Evolutionary conservation across 2,329 filamentous ascomycete species (phyloP).

Genomic region (Trichoderma semiorbis): DNA sequence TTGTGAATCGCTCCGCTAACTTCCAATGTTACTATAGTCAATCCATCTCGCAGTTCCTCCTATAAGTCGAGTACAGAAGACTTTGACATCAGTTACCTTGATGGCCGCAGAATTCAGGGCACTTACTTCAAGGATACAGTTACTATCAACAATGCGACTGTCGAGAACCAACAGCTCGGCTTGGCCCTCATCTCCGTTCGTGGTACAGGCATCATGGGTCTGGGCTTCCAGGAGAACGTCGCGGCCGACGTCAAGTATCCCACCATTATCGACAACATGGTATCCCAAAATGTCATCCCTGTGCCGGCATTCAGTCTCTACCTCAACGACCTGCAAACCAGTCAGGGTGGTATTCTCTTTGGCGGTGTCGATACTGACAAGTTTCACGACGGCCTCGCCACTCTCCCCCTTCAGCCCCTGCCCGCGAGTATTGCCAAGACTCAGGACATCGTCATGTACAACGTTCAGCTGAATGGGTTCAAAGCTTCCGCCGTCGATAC

Average conservation of each 20-base stretch:
- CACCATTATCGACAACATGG: slow-evolving; percentile 63
- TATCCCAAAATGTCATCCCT: slow-evolving; percentile 58
- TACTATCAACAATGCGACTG: slow-evolving; percentile 43
- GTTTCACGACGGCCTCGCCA: slow-evolving; percentile 53
- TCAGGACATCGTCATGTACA: slow-evolving; percentile 39
- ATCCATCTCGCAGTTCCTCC: slow-evolving; percentile 46
- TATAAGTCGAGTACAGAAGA: slow-evolving; percentile 42
- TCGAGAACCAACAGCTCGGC: slow-evolving; percentile 54
- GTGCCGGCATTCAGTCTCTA: slow-evolving; percentile 67
- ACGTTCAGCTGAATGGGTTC: slow-evolving; percentile 37
- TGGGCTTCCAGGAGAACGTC: slow-evolving; percentile 54
- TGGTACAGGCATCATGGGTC: slow-evolving; percentile 55
- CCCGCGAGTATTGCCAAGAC: slow-evolving; percentile 37
- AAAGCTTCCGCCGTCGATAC: slow-evolving; percentile 37
- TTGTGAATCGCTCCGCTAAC: not conserved
- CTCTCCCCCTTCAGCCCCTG: slow-evolving; percentile 44
- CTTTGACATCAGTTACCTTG: slow-evolving; percentile 62
- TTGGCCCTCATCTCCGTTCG: slow-evolving; percentile 48
- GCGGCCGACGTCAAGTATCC: slow-evolving; percentile 43
- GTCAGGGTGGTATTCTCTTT: slow-evolving; percentile 69
- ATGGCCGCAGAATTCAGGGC: slow-evolving; percentile 51
- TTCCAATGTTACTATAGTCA: slow-evolving; percentile 25
- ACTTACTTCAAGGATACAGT: slow-evolving; percentile 58
- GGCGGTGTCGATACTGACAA: slow-evolving; percentile 75
- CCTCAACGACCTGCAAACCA: slow-evolving; percentile 61